Evolutionary conservation across 108 stramenopile genomes (phyloP), one percentile per base, ranked within the genome.

Genomic region (Skeletonema costatum): DNA sequence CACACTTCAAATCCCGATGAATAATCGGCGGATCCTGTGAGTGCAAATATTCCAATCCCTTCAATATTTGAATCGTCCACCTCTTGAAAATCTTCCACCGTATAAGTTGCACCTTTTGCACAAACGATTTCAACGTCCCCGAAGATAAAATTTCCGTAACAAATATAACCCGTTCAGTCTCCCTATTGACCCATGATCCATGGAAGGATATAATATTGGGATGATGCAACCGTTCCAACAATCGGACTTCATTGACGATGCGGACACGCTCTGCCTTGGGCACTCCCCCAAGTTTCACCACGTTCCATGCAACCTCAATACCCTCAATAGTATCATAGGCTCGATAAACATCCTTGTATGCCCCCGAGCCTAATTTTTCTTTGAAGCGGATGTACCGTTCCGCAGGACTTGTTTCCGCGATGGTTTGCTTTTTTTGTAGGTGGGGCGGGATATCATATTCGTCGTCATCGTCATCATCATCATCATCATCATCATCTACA

Each of bases 281-380:
- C 17, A 97, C 95, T 38, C 93, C 94, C 16, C 79, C 76, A 25
- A 99, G 73, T 69, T 93, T 93, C 3, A 99, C 96, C 13, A 96
- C 93, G 73, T 98, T 98, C 99, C 99, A 99, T 11, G 99, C 99
- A 44, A 99, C 98, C 74, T 97, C 97, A 46, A 97, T 94, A 42
- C 99, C 99, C 81, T 98, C 96, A 51, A 90, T 90, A 4, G 98
- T 97, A 80, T 99, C 99, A 81, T 98, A 98, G 8, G 97, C 97
- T 68, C 97, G 85, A 76, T 94, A 98, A 16, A 98, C 98, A 67
- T 97, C 95, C 73, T 98, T 98, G 83, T 96, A 97, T 31, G 96
- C 96, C 44, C 98, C 98, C 63, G 91, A 91, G 3, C 97, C 97
- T 19, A 99, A 83, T 73, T 97, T 96, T 66, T 97, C 97, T 66